Base-by-base conservation (phyloP, 805 yeast genomes). In the Debaryomyces maramus region DNA sequence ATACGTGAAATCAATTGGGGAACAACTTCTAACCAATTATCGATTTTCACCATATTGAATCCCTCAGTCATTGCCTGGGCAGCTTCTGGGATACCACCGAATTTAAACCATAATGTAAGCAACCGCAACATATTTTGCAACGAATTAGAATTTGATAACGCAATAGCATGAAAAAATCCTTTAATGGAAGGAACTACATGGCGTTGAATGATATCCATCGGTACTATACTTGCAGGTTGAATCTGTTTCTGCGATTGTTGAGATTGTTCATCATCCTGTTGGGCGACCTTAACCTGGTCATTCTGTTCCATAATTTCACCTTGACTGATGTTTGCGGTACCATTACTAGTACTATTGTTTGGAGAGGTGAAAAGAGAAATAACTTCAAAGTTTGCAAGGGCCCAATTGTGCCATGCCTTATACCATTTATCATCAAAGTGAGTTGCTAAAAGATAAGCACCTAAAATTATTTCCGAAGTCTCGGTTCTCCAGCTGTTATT, bases 401-500 rank as follows among this genome's bases (percentile, higher is more conserved):
- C 99, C 99, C 99, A 93, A 56, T 89, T 91, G 60, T 93, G 99
- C 99, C 99, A 95, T 13, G 98, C 99, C 57, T 95, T 93, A 56
- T 93, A 93, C 97, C 99, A 93, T 17, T 78, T 77, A 24, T 78
- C 73, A 58, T 93, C 97, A 61, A 93, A 91, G 58, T 90, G 97
- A 0, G 99, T 91, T 0, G 99, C 98, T 47, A 93, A 71, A 40
- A 93, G 67, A 58, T 88, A 93, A 0, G 97, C 89, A 9, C 97
- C 96, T 43, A 93, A 67, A 48, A 93, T 88, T 1, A 90, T 85
- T 32, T 88, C 90, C 1, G 90, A 81, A 26, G 74, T 71, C 45
- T 82, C 85, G 7, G 80, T 74, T 44, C 87, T 77, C 98, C 98
- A 91, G 46, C 79, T 79, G 34, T 72, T 76, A 43, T 85, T 84